A percentile compares a stretch with the other conserved stretches of the same genome.
Conservation (phyloP, 495 filamentous ascomycete species). For the Penicillium bovifimosum region DNA sequence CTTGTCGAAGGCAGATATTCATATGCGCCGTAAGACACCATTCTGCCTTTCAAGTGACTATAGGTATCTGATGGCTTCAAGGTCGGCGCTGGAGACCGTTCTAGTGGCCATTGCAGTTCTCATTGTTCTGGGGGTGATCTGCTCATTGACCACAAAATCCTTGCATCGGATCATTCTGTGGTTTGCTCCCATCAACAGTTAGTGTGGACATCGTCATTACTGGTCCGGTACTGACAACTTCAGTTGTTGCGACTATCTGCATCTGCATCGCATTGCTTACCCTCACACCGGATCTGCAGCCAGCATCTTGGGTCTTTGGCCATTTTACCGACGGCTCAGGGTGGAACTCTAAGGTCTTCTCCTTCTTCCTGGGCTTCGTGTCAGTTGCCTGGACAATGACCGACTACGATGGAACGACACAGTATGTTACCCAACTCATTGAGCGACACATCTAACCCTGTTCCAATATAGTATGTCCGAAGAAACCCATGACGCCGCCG, state of each 20-base stretch:
- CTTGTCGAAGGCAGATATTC: conserved; percentile 40
- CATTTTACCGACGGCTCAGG: conserved; percentile 62
- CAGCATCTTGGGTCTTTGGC: conserved; percentile 61
- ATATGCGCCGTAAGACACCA: conserved; percentile 39
- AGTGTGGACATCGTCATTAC: conserved; percentile 2
- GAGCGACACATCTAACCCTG: background rate
- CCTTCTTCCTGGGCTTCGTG: conserved; percentile 63
- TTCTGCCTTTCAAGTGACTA: background rate
- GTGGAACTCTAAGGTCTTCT: conserved; percentile 59
- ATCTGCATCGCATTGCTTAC: conserved; percentile 60
- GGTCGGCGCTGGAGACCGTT: conserved; percentile 58
- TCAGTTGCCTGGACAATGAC: conserved; percentile 75
- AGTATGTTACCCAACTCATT: conserved; percentile 35
- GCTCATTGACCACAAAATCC: conserved; percentile 59
- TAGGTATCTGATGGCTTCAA: conserved; percentile 22
- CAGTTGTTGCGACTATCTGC: conserved; percentile 50
- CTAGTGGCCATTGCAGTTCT: conserved; percentile 54
- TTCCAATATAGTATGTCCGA: conserved; percentile 56
- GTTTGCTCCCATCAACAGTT: conserved; percentile 71
- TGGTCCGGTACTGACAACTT: background rate
- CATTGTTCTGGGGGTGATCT: conserved; percentile 54
- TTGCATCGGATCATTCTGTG: conserved; percentile 60
- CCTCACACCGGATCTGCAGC: conserved; percentile 58
- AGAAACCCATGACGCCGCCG: conserved; percentile 65
- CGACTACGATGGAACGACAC: conserved; percentile 69